Percentiles rank a stretch among this genome's conserved stretches.
These are phyloP conservation scores for Physcomitrellopsis africana DNA, from an alignment of 225 moss, liverwort and hornwort genomes.

Conservation along the genomic window DNA sequence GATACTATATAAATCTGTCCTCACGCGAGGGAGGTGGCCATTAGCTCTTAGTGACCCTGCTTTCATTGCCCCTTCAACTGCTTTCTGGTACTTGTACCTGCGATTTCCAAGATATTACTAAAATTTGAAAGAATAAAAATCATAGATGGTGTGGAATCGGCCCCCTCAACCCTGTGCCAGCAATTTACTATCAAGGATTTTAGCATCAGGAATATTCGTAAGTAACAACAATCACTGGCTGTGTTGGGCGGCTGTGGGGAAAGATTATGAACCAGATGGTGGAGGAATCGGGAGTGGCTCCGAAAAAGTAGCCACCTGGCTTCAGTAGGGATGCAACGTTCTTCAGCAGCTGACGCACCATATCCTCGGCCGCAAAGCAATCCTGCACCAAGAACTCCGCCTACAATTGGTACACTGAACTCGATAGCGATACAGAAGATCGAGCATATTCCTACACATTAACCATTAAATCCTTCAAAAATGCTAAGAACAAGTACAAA, in stretches of 20 bases:
- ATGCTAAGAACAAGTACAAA: background rate
- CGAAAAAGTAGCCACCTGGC: constrained; percentile 96
- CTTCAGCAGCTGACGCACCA: constrained; percentile 76
- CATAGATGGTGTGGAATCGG: background rate
- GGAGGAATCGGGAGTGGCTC: constrained; percentile 94
- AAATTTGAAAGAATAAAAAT: background rate
- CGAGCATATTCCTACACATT: background rate
- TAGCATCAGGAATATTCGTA: background rate
- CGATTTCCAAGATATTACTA: background rate
- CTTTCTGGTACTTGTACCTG: constrained; percentile 99
- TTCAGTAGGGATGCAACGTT: constrained; percentile 85
- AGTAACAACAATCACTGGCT: constrained; percentile 16
- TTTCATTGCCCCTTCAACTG: constrained; percentile 93
- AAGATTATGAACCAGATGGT: constrained; percentile 83
- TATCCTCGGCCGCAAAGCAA: constrained; percentile 84
- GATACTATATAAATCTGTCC: constrained; percentile 84
- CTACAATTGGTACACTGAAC: constrained; percentile 18
- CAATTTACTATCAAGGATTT: background rate
- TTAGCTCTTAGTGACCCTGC: constrained; percentile 83
- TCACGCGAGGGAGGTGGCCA: constrained; percentile 86
- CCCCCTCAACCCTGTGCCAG: constrained; percentile 7
- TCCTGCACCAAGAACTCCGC: constrained; percentile 55
- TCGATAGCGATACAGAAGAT: background rate
- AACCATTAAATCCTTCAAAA: background rate
- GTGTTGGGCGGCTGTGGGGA: constrained; percentile 29